Base-by-base conservation (phyloP, 2,329 filamentous ascomycete genomes). In the Apiospora marii region DNA sequence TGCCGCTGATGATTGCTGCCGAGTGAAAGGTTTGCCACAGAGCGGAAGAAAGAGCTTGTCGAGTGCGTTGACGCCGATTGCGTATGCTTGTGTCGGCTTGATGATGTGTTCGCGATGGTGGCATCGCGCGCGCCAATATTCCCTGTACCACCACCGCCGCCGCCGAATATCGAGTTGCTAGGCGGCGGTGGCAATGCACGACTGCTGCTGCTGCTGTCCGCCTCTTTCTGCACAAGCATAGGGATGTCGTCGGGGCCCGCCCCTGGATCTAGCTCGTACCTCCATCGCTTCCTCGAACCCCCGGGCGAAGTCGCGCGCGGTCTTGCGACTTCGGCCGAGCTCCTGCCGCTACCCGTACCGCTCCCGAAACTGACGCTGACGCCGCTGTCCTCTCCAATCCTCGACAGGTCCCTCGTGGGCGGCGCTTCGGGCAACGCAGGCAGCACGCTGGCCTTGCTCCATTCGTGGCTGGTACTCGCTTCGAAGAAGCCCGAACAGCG, bases 401-500 rank as follows among this genome's bases (percentile, higher is more conserved):
- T 86, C 46, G 89, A 83, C 70, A 93, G 81, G 73, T 91, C 80
- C 74, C 72, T 79, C 71, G 76, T 83, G 43, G 82, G 82, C 12
- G 79, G 76, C 19, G 53, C 53, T 64, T 81, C 80, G 24, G 80
- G 78, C 46, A 80, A 73, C 37, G 78, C 77, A 14, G 82, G 80
- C 16, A 82, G 69, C 41, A 79, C 73, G 67, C 81, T 83, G 8
- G 84, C 82, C 73, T 84, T 84, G 34, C 91, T 91, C 94, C 94
- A 97, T 80, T 95, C 92, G 72, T 92, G 91, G 78, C 91, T 94
- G 64, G 92, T 95, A 80, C 91, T 94, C 34, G 93, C 93, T 82
- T 97, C 94, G 81, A 98, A 98, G 85, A 98, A 98, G 22, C 94
- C 95, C 7, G 95, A 98, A 79, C 93, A 97, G 82, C 97, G 93